A percentile compares a stretch with the other conserved stretches of the same genome.
Conservation (phyloP, 2,329 filamentous ascomycete genomes). For the Alternaria metachromatica region DNA sequence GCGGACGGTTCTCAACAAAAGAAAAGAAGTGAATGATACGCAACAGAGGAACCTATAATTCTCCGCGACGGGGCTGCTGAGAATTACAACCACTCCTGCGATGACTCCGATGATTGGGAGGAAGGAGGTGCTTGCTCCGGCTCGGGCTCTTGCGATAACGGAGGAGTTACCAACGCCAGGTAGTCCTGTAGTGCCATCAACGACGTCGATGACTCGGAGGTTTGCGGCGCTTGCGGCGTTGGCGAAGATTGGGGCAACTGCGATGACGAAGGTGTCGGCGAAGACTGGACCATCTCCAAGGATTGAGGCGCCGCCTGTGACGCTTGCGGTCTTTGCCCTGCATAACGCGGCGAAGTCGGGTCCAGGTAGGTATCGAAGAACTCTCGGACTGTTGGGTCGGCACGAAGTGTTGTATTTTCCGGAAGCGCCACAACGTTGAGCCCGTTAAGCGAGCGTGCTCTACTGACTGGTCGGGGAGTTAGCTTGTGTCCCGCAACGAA, state of each 20-base stretch:
- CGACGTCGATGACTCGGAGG: too few species aligned
- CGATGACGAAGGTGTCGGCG: not conserved
- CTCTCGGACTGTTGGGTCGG: constrained; percentile 44
- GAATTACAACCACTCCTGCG: too few species aligned
- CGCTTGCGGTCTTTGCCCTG: not conserved
- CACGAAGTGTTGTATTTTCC: not conserved
- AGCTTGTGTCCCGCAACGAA: not conserved
- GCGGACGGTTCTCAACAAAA: not conserved
- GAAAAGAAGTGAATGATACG: too few species aligned
- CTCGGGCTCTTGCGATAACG: too few species aligned
- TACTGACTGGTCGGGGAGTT: constrained; percentile 51
- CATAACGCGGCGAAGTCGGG: not conserved
- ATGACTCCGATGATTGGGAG: too few species aligned
- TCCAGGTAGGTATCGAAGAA: constrained; percentile 26
- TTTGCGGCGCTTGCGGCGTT: too few species aligned
- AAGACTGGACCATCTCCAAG: too few species aligned
- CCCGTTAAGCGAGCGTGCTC: constrained; percentile 61
- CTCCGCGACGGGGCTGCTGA: not conserved
- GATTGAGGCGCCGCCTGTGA: not conserved
- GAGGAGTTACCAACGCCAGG: too few species aligned
- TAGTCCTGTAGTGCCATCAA: too few species aligned
- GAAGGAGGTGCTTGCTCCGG: too few species aligned
- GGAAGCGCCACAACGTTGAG: constrained; percentile 48
- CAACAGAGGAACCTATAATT: not conserved
- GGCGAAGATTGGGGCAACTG: not conserved